Percentiles rank a stretch among this genome's conserved stretches.
Conservation (phyloP, 768 basidiomycete genomes). For the Jaapia argillacea region DNA sequence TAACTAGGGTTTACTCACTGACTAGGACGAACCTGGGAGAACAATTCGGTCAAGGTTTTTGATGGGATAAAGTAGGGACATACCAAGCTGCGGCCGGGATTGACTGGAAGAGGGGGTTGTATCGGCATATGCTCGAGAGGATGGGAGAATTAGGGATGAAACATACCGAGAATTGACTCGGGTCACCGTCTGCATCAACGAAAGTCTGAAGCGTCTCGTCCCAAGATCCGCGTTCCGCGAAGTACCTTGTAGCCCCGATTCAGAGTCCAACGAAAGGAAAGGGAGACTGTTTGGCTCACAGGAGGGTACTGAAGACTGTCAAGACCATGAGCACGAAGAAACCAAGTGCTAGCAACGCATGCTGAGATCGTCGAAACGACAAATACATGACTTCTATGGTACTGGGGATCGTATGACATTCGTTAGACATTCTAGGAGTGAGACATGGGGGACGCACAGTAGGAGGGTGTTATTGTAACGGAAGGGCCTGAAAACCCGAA, state of each 20-base stretch:
- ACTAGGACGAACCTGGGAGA: slow-evolving; percentile 57
- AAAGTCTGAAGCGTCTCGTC: slow-evolving; percentile 72
- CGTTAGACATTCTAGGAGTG: neutral
- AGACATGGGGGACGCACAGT: slow-evolving; percentile 37
- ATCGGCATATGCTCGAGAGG: neutral
- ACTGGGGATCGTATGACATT: slow-evolving; percentile 22
- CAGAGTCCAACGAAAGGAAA: slow-evolving; percentile 1
- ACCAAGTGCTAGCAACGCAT: slow-evolving; percentile 76
- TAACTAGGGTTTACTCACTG: slow-evolving; percentile 40
- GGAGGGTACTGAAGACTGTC: slow-evolving; percentile 77
- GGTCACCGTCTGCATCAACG: slow-evolving; percentile 78
- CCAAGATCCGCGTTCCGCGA: slow-evolving; percentile 87
- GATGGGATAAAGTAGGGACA: slow-evolving; percentile 15
- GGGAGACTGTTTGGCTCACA: slow-evolving; percentile 54
- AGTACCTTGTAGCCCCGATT: slow-evolving; percentile 46
- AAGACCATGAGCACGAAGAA: slow-evolving; percentile 88
- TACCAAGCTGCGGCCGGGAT: slow-evolving; percentile 77
- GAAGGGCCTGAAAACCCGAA: slow-evolving; percentile 88
- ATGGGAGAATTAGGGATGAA: neutral
- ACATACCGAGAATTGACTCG: slow-evolving; percentile 65
- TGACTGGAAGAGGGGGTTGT: slow-evolving; percentile 26
- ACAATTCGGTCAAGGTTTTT: neutral
- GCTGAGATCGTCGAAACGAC: slow-evolving; percentile 74
- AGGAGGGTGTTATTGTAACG: slow-evolving; percentile 74
- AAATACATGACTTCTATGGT: slow-evolving; percentile 93